These are phyloP conservation scores for Mycena sanguinolenta DNA, from an alignment of 768 basidiomycete species.

Conservation along the genomic window DNA sequence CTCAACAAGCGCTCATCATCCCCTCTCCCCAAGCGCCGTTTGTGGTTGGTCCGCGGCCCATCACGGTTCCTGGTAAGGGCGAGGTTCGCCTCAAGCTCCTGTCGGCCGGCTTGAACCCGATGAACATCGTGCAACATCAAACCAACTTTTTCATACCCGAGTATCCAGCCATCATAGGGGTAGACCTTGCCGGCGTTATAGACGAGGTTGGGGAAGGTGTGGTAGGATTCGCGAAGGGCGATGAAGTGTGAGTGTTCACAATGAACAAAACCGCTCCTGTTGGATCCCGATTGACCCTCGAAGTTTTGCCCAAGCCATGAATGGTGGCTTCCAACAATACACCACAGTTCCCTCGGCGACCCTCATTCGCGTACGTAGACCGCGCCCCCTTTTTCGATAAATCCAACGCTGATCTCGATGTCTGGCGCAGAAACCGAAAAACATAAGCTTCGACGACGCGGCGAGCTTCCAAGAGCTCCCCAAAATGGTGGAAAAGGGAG, in stretches of 20 bases:
- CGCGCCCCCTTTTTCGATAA: not conserved
- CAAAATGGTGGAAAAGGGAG: constrained; percentile 15
- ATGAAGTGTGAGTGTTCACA: constrained; percentile 6
- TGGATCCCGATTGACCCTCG: not conserved
- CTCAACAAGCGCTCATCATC: constrained; percentile 25
- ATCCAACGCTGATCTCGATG: not conserved
- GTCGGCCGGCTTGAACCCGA: constrained; percentile 3
- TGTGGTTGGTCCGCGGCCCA: not conserved
- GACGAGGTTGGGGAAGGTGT: constrained; percentile 14
- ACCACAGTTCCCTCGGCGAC: not conserved
- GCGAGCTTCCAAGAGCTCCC: constrained; percentile 15
- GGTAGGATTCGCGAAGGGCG: constrained; percentile 2
- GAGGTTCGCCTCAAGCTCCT: constrained; percentile 8
- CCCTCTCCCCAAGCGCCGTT: constrained; percentile 8
- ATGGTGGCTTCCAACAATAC: constrained; percentile 19
- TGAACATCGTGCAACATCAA: not conserved
- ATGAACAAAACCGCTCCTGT: not conserved
- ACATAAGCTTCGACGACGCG: not conserved
- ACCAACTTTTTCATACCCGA: not conserved
- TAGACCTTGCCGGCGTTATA: constrained; percentile 9
- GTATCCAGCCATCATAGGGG: constrained; percentile 10
- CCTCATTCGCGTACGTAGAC: constrained; percentile 3
- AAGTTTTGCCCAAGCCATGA: not conserved
- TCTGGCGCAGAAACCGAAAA: not conserved
- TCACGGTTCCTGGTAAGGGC: not conserved